These are phyloP conservation scores for Sclerotinia trifoliorum DNA, from an alignment of 2,329 filamentous ascomycete genomes.

Conservation along the genomic window DNA sequence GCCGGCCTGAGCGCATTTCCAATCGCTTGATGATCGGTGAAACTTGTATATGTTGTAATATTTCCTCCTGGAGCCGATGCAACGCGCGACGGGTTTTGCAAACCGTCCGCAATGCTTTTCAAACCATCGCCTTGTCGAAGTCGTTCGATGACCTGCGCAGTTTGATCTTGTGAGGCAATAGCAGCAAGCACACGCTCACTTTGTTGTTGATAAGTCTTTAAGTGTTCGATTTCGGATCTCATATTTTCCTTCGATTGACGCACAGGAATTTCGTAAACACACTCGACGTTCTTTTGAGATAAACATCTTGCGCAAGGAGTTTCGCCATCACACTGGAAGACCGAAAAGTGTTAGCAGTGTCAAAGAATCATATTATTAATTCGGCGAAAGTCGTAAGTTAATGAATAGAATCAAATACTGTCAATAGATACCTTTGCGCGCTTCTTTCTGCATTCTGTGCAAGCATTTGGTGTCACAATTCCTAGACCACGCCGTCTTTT, in stretches of 20 bases:
- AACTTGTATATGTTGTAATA: conserved; percentile 34
- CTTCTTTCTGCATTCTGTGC: conserved; percentile 40
- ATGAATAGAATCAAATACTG: background rate
- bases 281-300: conserved; percentile 53
- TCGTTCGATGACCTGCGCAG: conserved; percentile 51
- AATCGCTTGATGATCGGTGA: conserved; percentile 42
- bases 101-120: conserved; percentile 56
- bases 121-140: conserved; percentile 55
- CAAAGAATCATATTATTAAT: background rate
- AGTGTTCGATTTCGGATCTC: conserved; percentile 56
- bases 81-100: conserved; percentile 43
- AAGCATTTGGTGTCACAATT: conserved; percentile 38
- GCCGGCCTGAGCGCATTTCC: conserved; percentile 35
- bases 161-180: conserved; percentile 42
- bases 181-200: conserved; percentile 57
- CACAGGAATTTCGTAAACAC: conserved; percentile 61
- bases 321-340: conserved; percentile 56
- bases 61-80: conserved; percentile 32
- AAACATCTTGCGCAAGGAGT: conserved; percentile 52
- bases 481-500: conserved; percentile 37
- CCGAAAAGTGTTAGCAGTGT: background rate
- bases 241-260: conserved; percentile 64
- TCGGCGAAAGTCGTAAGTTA: too few relatives aligned
- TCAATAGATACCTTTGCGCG: conserved; percentile 35
- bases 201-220: conserved; percentile 54